These are phyloP conservation scores for Ogataea pignaliae DNA, from an alignment of 805 yeast species.

Conservation along the genomic window DNA sequence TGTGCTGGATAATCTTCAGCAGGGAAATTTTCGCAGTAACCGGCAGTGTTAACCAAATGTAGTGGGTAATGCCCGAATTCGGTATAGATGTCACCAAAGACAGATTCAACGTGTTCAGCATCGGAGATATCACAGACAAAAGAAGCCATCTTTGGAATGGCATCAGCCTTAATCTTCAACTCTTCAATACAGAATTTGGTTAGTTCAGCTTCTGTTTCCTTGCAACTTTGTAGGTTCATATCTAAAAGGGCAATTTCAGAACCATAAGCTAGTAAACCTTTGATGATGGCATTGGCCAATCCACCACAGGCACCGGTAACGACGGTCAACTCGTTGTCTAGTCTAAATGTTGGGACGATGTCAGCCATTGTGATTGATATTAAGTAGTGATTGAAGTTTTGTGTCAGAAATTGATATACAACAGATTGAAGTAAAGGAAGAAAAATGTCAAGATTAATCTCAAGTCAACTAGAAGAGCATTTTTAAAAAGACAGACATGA, in stretches of 20 bases:
- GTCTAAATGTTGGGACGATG: constrained; percentile 58
- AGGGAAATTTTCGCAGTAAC: constrained; percentile 75
- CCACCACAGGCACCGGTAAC: constrained; percentile 85
- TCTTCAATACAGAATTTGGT: constrained; percentile 24
- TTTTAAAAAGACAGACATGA: too few species aligned
- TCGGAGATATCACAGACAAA: constrained; percentile 76
- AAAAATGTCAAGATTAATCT: too few species aligned
- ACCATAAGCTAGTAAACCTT: constrained; percentile 71
- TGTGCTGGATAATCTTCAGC: constrained; percentile 73
- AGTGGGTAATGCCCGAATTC: constrained; percentile 61
- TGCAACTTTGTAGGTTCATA: constrained; percentile 56
- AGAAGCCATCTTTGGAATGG: constrained; percentile 43
- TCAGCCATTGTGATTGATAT: constrained; percentile 15
- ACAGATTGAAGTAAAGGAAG: too few species aligned
- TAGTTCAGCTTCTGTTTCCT: constrained; percentile 47
- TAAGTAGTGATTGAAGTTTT: too few species aligned
- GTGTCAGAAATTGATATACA: too few species aligned
- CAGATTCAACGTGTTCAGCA: constrained; percentile 50
- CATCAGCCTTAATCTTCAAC: constrained; percentile 21
- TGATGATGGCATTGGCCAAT: constrained; percentile 57
- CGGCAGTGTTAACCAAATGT: constrained; percentile 74
- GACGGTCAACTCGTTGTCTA: constrained; percentile 67
- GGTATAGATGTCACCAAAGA: constrained; percentile 49
- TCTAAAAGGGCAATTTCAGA: constrained; percentile 73
- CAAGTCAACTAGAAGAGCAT: too few species aligned